phyloP scores from a whole-genome alignment of 2,329 filamentous ascomycete genomes.

The Fusarium pilosicola region DNA sequence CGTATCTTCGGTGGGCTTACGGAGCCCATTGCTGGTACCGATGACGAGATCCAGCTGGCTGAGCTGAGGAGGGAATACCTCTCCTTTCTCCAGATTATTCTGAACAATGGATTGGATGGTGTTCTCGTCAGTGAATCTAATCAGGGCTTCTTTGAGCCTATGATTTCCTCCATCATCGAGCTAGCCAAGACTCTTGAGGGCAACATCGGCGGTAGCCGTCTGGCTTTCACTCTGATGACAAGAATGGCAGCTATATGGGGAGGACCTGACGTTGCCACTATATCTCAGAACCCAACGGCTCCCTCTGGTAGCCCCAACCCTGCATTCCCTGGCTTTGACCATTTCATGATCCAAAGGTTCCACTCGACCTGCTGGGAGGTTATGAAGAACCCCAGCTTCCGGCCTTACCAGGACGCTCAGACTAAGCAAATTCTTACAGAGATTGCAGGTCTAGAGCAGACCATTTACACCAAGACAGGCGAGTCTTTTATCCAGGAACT shows the following conservation, averaged over 20 bases:
- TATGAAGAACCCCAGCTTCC: constrained; percentile 80
- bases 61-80: constrained; percentile 94
- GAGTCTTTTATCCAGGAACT: constrained; percentile 79
- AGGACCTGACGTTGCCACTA: constrained; percentile 77
- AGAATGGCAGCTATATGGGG: constrained; percentile 92
- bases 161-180: constrained; percentile 86
- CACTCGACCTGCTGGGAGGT: constrained; percentile 92
- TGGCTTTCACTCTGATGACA: constrained; percentile 84
- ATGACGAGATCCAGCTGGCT: constrained; percentile 93
- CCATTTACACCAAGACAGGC: constrained; percentile 90
- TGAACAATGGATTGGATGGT: constrained; percentile 88
- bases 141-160: constrained; percentile 87
- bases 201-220: constrained; percentile 68
- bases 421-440: constrained; percentile 88
- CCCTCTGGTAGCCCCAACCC: constrained; percentile 63
- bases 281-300: constrained; percentile 61
- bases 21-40: constrained; percentile 87
- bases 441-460: constrained; percentile 86
- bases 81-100: constrained; percentile 89
- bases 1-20: constrained; percentile 87
- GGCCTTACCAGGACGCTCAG: constrained; percentile 83
- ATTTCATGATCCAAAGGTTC: constrained; percentile 89
- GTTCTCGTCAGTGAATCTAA: constrained; percentile 92
- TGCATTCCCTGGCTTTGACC: constrained; percentile 86
- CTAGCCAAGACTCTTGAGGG: constrained; percentile 81